Evolutionary conservation across 2,329 filamentous ascomycete genomes (phyloP).

Genomic region (Leptographium radiaticola): DNA sequence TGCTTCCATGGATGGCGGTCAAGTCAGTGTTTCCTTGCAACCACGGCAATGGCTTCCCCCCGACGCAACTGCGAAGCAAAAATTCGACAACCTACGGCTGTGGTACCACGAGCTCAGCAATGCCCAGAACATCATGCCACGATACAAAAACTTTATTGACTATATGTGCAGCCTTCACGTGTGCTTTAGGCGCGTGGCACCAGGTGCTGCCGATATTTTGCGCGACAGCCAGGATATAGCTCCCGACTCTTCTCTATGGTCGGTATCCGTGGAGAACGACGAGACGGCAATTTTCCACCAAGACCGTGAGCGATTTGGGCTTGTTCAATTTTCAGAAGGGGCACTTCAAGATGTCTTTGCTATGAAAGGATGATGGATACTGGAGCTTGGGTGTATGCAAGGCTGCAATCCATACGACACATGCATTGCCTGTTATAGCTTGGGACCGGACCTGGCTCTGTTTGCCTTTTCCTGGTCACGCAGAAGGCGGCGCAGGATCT

Average conservation of each 20-base stretch:
- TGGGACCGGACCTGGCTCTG: conserved; percentile 1
- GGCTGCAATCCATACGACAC: neutral
- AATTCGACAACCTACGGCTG: neutral
- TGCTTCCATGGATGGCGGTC: neutral
- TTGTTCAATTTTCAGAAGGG: conserved; percentile 3
- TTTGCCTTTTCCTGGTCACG: conserved; percentile 49
- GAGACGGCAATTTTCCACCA: conserved; percentile 4
- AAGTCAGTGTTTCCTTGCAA: neutral
- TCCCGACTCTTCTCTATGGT: conserved; percentile 2
- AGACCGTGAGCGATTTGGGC: neutral
- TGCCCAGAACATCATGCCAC: conserved; percentile 4
- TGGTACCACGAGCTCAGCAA: conserved; percentile 6
- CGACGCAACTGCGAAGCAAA: neutral
- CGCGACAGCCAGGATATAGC: neutral
- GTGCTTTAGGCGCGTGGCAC: conserved; percentile 2
- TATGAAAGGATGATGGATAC: neutral
- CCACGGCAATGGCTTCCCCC: neutral
- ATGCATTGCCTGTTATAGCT: conserved; percentile 1
- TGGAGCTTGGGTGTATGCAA: neutral
- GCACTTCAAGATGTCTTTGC: conserved; percentile 5
- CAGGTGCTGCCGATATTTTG: neutral
- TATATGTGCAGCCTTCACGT: conserved; percentile 10
- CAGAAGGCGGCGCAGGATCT: conserved; percentile 57
- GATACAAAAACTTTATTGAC: conserved; percentile 8
- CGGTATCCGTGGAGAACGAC: conserved; percentile 5